Conservation (phyloP, 2,329 filamentous ascomycete genomes). For the Apiospora arundinis region DNA sequence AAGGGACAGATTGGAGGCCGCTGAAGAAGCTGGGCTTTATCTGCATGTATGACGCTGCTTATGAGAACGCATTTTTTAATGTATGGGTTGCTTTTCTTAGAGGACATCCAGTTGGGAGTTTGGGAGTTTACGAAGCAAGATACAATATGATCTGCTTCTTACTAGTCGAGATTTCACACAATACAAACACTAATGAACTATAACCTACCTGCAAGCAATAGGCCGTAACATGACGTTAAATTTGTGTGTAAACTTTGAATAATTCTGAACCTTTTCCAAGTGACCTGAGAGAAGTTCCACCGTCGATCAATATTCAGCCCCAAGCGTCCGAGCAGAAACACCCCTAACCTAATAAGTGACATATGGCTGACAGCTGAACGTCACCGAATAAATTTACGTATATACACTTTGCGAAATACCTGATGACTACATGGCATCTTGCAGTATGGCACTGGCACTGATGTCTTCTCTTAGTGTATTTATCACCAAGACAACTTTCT, state of each 20-base stretch:
- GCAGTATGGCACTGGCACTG: background rate
- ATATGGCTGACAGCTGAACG: background rate
- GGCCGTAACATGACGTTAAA: background rate
- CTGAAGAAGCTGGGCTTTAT: conserved; percentile 29
- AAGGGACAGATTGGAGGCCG: conserved; percentile 57
- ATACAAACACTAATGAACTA: background rate
- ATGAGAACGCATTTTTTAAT: background rate
- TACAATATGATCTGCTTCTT: background rate
- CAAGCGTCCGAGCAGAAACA: background rate
- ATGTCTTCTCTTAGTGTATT: too few species aligned
- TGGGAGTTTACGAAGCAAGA: background rate
- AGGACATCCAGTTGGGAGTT: conserved; percentile 11
- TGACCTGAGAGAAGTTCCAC: background rate
- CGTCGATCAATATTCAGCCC: background rate
- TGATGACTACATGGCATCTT: background rate
- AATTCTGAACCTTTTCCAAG: background rate
- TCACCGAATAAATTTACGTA: background rate
- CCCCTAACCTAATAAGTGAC: background rate
- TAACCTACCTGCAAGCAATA: background rate
- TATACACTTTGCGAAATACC: background rate
- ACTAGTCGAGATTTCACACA: background rate
- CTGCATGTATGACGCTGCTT: background rate
- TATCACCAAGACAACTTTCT: background rate
- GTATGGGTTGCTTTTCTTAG: background rate
- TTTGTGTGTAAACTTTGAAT: background rate